A percentile compares a stretch with the other conserved stretches of the same genome.
These are phyloP conservation scores for Sherardia arvensis DNA, from an alignment of 257 asterid species.

Conservation along the genomic window DNA sequence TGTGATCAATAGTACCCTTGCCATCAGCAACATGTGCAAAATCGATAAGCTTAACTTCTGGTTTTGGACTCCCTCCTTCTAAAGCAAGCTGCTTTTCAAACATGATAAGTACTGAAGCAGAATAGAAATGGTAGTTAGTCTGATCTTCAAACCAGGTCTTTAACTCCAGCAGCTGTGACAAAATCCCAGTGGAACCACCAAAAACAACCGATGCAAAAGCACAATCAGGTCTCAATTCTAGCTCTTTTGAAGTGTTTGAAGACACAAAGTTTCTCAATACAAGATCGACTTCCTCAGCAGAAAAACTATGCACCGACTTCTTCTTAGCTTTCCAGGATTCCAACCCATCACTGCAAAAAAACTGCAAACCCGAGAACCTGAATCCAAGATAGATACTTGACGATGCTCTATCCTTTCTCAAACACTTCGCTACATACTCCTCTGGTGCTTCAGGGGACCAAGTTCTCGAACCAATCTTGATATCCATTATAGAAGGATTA, in stretches of 20 bases:
- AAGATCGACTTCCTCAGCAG: constrained; percentile 40
- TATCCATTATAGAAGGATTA: constrained; percentile 74
- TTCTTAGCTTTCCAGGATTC: constrained; percentile 66
- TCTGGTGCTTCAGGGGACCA: constrained; percentile 66
- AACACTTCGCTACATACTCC: constrained; percentile 55
- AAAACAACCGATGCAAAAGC: constrained; percentile 66
- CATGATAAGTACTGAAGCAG: constrained; percentile 62
- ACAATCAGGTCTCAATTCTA: constrained; percentile 49
- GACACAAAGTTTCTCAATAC: constrained; percentile 63
- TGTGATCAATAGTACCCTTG: constrained; percentile 66
- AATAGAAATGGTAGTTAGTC: constrained; percentile 59
- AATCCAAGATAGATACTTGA: constrained; percentile 64
- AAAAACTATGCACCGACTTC: constrained; percentile 34
- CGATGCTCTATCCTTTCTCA: constrained; percentile 57
- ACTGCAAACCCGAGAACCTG: constrained; percentile 69
- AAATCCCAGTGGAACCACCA: constrained; percentile 71
- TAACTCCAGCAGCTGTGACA: constrained; percentile 68
- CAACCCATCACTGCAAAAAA: constrained; percentile 27
- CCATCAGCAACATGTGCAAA: constrained; percentile 82
- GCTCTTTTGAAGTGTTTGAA: constrained; percentile 21
- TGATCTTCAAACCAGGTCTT: constrained; percentile 95
- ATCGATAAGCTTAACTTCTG: constrained; percentile 67
- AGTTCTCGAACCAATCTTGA: constrained; percentile 85
- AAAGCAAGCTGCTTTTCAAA: constrained; percentile 53
- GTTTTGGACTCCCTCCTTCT: constrained; percentile 40